Evolutionary conservation across 2,329 filamentous ascomycete species (phyloP), one percentile per base, ranked within the genome.

Genomic region (Pezicula radicicola): DNA sequence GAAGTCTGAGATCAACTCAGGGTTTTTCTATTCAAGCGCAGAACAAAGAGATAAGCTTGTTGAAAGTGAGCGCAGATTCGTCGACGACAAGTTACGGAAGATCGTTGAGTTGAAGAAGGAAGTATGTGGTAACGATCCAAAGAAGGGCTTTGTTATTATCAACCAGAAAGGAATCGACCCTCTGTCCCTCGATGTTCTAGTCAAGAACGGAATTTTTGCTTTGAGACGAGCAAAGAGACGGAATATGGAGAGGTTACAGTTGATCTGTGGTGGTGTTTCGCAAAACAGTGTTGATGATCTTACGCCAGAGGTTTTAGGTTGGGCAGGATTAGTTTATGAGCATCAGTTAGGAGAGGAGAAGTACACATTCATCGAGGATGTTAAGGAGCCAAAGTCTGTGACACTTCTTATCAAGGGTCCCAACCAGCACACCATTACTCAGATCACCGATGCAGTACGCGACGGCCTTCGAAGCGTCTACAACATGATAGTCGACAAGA

Each of bases 131-230:
- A 88, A 85, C 63, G 94, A 97, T 65, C 84, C 87, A 8, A 94
- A 90, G 75, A 97, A 97, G 80, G 87, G 88, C 65, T 99, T 99
- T 69, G 94, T 97, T 60, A 87, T 99, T 66, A 90, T 99, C 73
- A 99, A 99, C 78, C 94, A 99, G 74, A 99, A 99, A 81, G 94
- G 94, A 57, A 99, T 99, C 63, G 94, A 99, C 69, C 94, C 94
- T 19, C 79, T 99, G 56, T 97, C 92, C 49, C 80, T 99, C 60
- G 94, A 99, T 65, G 91, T 99, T 12, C 78, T 99, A 53, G 92
- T 94, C 59, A 99, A 99, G 84, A 97, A 99, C 70, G 92, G 92
- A 61, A 99, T 99, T 64, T 84, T 97, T 60, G 94, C 94, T 49
- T 83, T 99, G 56, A 85, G 94, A 65, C 83, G 94, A 70, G 94